Evolutionary conservation across 2,329 filamentous ascomycete genomes (phyloP).

Genomic region (Sarocladium brachiariae): DNA sequence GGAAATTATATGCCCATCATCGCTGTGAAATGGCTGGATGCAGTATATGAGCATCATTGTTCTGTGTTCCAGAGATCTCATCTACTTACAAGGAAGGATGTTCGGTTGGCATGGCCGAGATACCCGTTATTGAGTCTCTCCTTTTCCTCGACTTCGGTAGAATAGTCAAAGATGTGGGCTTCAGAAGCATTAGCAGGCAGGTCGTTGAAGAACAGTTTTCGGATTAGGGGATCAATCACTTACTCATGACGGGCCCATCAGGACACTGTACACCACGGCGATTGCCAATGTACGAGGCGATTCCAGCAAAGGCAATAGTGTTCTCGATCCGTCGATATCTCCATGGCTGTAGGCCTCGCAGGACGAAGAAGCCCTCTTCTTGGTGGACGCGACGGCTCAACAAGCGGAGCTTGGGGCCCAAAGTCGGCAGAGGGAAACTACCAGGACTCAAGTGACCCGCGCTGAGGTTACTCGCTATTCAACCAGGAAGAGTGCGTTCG

Average conservation of each 20-base stretch:
- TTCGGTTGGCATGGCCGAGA: conserved; percentile 1
- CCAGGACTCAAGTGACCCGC: conserved; percentile 5
- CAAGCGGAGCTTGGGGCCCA: not conserved
- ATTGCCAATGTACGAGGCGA: conserved; percentile 7
- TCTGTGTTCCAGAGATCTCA: not conserved
- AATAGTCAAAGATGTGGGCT: conserved; percentile 8
- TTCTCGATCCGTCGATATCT: not conserved
- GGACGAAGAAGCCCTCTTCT: conserved; percentile 4
- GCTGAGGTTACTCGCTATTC: not conserved
- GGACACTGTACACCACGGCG: conserved; percentile 2
- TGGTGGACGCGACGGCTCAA: not conserved
- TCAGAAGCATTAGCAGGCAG: no score
- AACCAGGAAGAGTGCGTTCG: not conserved
- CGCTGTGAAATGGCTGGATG: conserved; percentile 45
- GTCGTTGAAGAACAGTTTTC: no score
- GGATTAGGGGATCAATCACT: no score
- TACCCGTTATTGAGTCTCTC: conserved; percentile 3
- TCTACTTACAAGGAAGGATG: conserved; percentile 1
- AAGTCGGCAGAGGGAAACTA: conserved; percentile 2
- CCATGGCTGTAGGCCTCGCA: conserved; percentile 7
- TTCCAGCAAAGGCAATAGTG: conserved; percentile 1
- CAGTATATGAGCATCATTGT: not conserved
- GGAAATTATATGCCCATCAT: conserved; percentile 51
- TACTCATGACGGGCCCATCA: conserved; percentile 6
- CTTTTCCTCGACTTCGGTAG: conserved; percentile 2